phyloP scores from a whole-genome alignment of 2,329 filamentous ascomycete species.

The Fusarium pseudocircinatum region DNA sequence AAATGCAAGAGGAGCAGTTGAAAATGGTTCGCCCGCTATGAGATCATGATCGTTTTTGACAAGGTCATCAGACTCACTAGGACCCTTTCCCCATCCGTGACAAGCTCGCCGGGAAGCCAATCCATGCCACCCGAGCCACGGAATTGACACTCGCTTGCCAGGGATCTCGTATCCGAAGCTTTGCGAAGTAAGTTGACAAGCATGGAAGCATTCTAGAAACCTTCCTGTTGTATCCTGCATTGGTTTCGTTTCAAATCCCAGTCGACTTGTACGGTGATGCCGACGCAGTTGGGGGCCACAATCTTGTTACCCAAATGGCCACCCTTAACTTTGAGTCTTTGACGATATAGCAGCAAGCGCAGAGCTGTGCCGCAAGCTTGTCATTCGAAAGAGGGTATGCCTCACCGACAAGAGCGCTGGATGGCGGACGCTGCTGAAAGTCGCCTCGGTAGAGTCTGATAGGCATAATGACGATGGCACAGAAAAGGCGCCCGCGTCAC shows the following conservation, averaged over 20 bases:
- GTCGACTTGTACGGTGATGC: conserved; percentile 7
- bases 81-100: conserved; percentile 2
- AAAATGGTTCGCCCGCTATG: conserved; percentile 20
- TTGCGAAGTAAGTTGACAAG: not conserved
- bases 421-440: conserved; percentile 1
- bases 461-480: not conserved
- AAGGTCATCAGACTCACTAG: conserved; percentile 7
- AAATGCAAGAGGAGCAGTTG: not conserved
- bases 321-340: not conserved
- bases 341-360: conserved; percentile 4
- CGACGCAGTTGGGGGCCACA: conserved; percentile 10
- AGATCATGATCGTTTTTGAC: conserved; percentile 2
- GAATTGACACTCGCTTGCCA: conserved; percentile 9
- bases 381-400: conserved; percentile 3
- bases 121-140: conserved; percentile 12
- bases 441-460: conserved; percentile 2
- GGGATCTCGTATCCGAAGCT: conserved; percentile 17
- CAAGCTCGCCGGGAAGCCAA: conserved; percentile 8
- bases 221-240: conserved; percentile 36
- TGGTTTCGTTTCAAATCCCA: conserved; percentile 16
- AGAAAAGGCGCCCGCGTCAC: conserved; percentile 16
- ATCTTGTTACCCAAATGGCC: not conserved
- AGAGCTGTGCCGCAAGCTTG: conserved; percentile 26
- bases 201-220: conserved; percentile 40
- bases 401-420: conserved; percentile 10